These are phyloP conservation scores for Rhynchosporium agropyri DNA, from an alignment of 2,329 filamentous ascomycete species.

Conservation along the genomic window DNA sequence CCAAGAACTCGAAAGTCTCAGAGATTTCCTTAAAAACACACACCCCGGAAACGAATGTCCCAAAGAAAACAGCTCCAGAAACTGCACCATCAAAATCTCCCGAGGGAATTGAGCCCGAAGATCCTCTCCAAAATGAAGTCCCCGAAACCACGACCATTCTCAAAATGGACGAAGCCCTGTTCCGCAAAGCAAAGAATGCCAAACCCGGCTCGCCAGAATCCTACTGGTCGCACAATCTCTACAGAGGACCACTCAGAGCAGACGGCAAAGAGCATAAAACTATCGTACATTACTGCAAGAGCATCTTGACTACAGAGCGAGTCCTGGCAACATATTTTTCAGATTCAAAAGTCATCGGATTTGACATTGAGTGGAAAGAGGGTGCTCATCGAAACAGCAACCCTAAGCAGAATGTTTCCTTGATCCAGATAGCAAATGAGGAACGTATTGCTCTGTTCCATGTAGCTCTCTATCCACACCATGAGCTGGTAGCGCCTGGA, in stretches of 20 bases:
- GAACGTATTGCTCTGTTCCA: slow-evolving; percentile 82
- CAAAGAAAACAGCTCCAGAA: neutral
- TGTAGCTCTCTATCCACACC: slow-evolving; percentile 62
- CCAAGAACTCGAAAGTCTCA: neutral
- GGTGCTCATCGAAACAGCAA: slow-evolving; percentile 48
- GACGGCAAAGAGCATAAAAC: slow-evolving; percentile 54
- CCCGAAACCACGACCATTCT: slow-evolving; percentile 48
- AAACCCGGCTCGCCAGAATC: slow-evolving; percentile 50
- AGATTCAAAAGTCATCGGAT: slow-evolving; percentile 72
- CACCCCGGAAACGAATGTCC: neutral
- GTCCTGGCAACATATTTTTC: slow-evolving; percentile 68
- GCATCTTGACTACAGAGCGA: slow-evolving; percentile 65
- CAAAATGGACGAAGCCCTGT: slow-evolving; percentile 51
- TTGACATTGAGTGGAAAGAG: slow-evolving; percentile 85
- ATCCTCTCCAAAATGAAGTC: slow-evolving; percentile 39
- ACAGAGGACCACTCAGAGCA: slow-evolving; percentile 54
- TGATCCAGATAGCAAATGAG: slow-evolving; percentile 81
- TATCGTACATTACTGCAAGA: slow-evolving; percentile 75
- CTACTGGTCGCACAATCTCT: slow-evolving; percentile 71
- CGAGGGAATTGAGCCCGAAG: slow-evolving; percentile 21
- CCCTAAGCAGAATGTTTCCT: slow-evolving; percentile 70
- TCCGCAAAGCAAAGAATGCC: slow-evolving; percentile 53
- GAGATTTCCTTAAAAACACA: neutral
- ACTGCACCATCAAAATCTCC: neutral
- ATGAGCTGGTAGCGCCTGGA: slow-evolving; percentile 68